phyloP scores from a whole-genome alignment of 2,329 filamentous ascomycete genomes.

The Penicillium sp. region DNA sequence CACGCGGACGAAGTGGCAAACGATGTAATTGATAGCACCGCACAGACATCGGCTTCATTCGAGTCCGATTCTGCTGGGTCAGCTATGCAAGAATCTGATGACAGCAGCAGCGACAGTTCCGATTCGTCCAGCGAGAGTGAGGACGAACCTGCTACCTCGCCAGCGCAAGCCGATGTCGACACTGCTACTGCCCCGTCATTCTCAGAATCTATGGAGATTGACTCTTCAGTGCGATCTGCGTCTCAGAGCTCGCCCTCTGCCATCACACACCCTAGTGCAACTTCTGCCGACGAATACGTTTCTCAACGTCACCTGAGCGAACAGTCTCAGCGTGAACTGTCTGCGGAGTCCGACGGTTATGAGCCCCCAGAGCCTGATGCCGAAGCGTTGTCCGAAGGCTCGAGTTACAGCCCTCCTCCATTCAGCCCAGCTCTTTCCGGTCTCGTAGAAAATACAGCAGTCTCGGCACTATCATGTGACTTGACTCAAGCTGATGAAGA shows the following conservation, averaged over 20 bases:
- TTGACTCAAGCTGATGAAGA: slow-evolving; percentile 25
- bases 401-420: slow-evolving; percentile 37
- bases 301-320: neutral
- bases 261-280: slow-evolving; percentile 10
- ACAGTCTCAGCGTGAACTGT: slow-evolving; percentile 27
- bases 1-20: slow-evolving; percentile 13
- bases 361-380: slow-evolving; percentile 52
- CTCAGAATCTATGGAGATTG: slow-evolving; percentile 1
- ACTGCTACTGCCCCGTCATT: neutral
- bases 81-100: slow-evolving; percentile 41
- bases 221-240: neutral
- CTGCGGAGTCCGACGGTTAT: slow-evolving; percentile 51
- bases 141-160: slow-evolving; percentile 17
- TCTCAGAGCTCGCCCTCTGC: neutral
- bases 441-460: slow-evolving; percentile 26
- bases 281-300: slow-evolving; percentile 8
- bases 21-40: slow-evolving; percentile 8
- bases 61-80: slow-evolving; percentile 31
- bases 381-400: slow-evolving; percentile 25
- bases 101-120: slow-evolving; percentile 18
- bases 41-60: slow-evolving; percentile 21
- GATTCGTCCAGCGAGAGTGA: slow-evolving; percentile 13
- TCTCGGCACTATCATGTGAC: slow-evolving; percentile 21
- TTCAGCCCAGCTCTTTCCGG: slow-evolving; percentile 43
- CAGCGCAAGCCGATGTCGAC: slow-evolving; percentile 10